phyloP scores from a whole-genome alignment of 176 grass and related monocot species.

The barley (Hordeum vulgare) region DNA sequence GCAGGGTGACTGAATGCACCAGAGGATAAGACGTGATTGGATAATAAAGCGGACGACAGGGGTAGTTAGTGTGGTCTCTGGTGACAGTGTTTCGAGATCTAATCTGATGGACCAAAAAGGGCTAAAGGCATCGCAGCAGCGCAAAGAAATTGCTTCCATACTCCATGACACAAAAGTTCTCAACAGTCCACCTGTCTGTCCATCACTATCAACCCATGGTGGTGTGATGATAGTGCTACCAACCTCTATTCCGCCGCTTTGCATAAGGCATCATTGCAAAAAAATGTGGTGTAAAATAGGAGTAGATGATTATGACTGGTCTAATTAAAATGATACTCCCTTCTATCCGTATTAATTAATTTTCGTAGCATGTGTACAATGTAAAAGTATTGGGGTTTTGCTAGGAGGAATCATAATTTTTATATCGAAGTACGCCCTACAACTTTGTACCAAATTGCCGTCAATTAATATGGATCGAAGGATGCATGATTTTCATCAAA shows the following conservation, averaged over 20 bases:
- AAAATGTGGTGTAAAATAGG: too few relatives aligned
- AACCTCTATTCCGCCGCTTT: neutral
- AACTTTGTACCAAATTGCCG: too few relatives aligned
- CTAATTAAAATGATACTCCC: neutral
- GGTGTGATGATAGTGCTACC: neutral
- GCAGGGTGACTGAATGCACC: neutral
- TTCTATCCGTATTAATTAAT: too few relatives aligned
- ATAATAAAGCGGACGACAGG: neutral
- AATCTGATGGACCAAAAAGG: constrained; percentile 9
- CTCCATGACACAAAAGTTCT: constrained; percentile 6
- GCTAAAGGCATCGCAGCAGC: neutral
- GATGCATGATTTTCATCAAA: too few relatives aligned
- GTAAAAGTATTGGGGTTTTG: too few relatives aligned
- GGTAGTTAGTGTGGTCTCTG: neutral
- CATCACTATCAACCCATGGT: constrained; percentile 29
- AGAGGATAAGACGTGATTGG: neutral
- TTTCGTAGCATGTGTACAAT: too few relatives aligned
- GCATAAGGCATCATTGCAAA: too few relatives aligned
- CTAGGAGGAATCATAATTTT: too few relatives aligned
- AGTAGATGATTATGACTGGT: neutral
- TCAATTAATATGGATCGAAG: too few relatives aligned
- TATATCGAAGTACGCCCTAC: too few relatives aligned
- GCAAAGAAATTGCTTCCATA: neutral
- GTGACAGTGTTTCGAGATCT: neutral
- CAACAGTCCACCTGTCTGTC: neutral